Conservation (phyloP, 352 stramenopile genomes). For the Globisporangium nagaii region DNA sequence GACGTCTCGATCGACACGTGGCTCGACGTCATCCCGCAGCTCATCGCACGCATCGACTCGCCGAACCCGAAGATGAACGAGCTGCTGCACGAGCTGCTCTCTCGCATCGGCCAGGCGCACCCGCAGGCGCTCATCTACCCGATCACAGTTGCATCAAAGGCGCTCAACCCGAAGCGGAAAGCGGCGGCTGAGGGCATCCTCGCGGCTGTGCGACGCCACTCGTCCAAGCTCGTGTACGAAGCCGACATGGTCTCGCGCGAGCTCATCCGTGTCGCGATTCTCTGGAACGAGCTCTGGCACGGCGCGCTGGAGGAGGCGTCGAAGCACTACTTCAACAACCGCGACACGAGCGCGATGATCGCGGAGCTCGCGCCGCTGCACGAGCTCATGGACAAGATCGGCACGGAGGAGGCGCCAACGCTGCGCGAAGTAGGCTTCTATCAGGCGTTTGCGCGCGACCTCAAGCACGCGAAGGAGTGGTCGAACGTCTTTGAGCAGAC, state of each 20-base stretch:
- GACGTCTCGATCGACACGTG: conserved; percentile 97
- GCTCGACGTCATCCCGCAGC: conserved; percentile 98
- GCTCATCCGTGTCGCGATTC: conserved; percentile 98
- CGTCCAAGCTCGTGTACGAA: conserved; percentile 95
- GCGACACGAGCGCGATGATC: conserved; percentile 96
- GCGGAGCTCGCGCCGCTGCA: conserved; percentile 95
- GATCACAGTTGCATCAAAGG: conserved; percentile 97
- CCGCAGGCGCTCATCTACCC: conserved; percentile 99
- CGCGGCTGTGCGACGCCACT: conserved; percentile 92
- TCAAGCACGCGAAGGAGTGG: conserved; percentile 85
- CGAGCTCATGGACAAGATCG: conserved; percentile 78
- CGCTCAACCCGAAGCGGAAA: conserved; percentile 87
- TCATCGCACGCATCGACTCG: conserved; percentile 92
- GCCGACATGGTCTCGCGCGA: conserved; percentile 94
- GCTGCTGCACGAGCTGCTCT: conserved; percentile 83
- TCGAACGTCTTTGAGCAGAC: conserved; percentile 75
- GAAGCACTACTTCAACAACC: conserved; percentile 96
- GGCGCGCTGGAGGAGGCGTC: conserved; percentile 97
- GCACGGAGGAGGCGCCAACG: conserved; percentile 71
- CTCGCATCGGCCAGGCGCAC: conserved; percentile 92
- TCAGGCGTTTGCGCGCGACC: conserved; percentile 91
- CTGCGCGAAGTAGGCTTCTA: conserved; percentile 82
- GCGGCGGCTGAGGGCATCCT: conserved; percentile 94
- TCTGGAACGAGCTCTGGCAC: conserved; percentile 99
- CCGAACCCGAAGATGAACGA: conserved; percentile 76